Evolutionary conservation across 2,329 filamentous ascomycete genomes (phyloP).

Genomic region (Cordyceps fumosorosea): DNA sequence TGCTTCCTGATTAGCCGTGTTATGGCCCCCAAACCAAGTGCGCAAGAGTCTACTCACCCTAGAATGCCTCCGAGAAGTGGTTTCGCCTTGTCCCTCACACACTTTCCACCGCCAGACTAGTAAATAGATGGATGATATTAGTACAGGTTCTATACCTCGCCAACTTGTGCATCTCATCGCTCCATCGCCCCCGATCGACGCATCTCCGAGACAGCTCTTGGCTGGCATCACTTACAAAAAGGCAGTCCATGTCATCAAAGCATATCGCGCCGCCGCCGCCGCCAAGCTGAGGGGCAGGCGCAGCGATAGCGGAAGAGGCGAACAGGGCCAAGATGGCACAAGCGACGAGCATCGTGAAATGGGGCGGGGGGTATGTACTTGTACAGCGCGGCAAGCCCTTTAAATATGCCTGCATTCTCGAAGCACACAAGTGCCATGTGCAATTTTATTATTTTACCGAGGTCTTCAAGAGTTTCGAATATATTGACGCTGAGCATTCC

Average conservation of each 20-base stretch:
- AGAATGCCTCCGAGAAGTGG: not conserved
- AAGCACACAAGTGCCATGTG: too few relatives aligned
- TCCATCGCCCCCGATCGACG: too few relatives aligned
- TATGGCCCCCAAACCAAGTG: not conserved
- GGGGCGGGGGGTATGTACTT: too few relatives aligned
- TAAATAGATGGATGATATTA: too few relatives aligned
- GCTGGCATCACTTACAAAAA: not conserved
- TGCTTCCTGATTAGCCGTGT: not conserved
- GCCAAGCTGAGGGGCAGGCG: not conserved
- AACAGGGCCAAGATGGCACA: not conserved
- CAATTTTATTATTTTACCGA: too few relatives aligned
- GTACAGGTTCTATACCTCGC: too few relatives aligned
- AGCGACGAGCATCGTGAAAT: not conserved
- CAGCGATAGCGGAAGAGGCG: not conserved
- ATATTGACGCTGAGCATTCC: too few relatives aligned
- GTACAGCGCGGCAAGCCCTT: too few relatives aligned
- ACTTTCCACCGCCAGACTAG: not conserved
- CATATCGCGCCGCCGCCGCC: not conserved
- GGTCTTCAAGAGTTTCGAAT: too few relatives aligned
- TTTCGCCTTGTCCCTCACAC: not conserved
- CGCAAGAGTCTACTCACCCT: not conserved
- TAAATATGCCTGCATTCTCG: too few relatives aligned
- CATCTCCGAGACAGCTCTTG: not conserved
- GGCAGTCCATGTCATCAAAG: not conserved
- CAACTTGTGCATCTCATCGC: too few relatives aligned